Base-by-base conservation (phyloP, 225 moss, liverwort and hornwort species). In the Polytrichum formosum region DNA sequence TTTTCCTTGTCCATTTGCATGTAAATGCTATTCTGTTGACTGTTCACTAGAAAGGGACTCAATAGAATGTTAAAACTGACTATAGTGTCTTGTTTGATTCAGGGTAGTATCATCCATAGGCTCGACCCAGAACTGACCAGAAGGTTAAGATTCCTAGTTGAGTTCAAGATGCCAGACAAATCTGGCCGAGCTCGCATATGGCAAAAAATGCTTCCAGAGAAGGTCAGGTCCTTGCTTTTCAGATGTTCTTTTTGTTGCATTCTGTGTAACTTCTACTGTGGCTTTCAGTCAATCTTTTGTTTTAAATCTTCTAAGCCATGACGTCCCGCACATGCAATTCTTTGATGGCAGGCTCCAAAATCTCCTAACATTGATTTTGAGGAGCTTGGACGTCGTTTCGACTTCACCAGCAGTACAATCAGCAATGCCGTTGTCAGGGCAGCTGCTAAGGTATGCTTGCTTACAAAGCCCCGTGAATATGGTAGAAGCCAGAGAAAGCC, bases 131-230 rank as follows among this genome's bases (percentile, higher is more conserved):
- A 88, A 58, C 33, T 88, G 8, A 88, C 80, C 33, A 77, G 85
- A 54, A 80, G 88, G 65, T 80, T 88, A 1, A 82, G 82, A 55
- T 88, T 88, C 73, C 69, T 88, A 16, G 77, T 88, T 18, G 88
- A 88, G 77, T 88, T 88, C 27, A 88, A 72, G 79, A 80, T 85
- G 82, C 88, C 88, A 61, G 88, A 88, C 61, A 25, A 83, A 56
- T 46, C 68, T 61, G 85, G 85, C 28, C 82, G 88, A 28, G 67
- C 80, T 22, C 72, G 77, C 33, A 85, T 88, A 82, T 88, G 88
- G 88, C 66, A 75, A 56, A 85, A 78, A 78, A 78, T 88, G 88
- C 79, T 88, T 73, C 88, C 88, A 61, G 66, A 46, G 7, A 88
- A 84, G 84, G 87, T 87, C 33, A 21, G 62, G 35, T 9, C 35